These are phyloP conservation scores for Phytophthora fragariae DNA, from an alignment of 352 stramenopile species.

Conservation along the genomic window DNA sequence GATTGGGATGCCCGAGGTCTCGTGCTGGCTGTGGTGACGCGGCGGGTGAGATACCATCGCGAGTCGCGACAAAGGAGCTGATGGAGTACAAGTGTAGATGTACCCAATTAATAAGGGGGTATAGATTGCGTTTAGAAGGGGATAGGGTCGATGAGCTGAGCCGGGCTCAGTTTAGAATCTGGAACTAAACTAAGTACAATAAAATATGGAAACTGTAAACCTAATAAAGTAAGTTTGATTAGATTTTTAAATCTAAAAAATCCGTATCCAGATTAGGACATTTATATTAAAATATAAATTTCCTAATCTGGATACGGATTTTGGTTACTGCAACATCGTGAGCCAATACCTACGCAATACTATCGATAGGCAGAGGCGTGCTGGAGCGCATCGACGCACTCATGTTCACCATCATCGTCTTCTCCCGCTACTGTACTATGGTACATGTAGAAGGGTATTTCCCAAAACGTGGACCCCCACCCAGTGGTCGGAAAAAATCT, in stretches of 20 bases:
- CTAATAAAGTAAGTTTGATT: no score
- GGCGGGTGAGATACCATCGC: not conserved
- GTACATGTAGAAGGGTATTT: no score
- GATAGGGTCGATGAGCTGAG: not conserved
- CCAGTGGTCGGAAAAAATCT: no score
- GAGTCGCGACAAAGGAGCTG: not conserved
- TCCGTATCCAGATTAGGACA: no score
- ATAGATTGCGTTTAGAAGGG: not conserved
- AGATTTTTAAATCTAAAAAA: no score
- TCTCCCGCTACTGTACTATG: constrained; percentile 45
- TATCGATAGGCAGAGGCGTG: constrained; percentile 83
- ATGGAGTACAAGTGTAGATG: not conserved
- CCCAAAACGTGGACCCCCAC: no score
- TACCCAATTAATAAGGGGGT: not conserved
- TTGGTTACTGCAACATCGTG: no score
- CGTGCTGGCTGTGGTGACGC: not conserved
- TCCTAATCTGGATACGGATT: no score
- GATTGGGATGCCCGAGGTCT: not conserved
- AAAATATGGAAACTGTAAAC: no score
- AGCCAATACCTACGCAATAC: no score
- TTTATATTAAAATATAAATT: no score
- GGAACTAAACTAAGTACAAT: not conserved
- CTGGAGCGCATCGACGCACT: constrained; percentile 95
- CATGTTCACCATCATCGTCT: constrained; percentile 82
- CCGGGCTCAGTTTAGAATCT: not conserved